Conservation (phyloP, 257 asterid species). For the Capsicum rhomboideum region DNA sequence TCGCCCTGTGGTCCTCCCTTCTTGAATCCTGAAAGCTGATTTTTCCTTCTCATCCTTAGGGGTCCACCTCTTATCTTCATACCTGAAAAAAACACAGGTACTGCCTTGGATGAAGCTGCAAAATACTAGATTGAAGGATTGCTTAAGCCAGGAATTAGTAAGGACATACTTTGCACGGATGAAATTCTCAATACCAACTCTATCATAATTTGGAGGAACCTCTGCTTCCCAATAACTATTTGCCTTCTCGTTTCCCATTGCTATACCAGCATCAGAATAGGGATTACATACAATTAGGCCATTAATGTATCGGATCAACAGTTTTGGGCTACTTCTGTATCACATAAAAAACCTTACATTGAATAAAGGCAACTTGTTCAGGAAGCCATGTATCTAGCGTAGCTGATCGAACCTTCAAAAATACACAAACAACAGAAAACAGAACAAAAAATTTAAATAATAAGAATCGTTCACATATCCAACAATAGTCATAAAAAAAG, state of each 20-base stretch:
- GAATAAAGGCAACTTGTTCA: conserved; percentile 94
- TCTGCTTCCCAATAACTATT: conserved; percentile 98
- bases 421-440: background rate
- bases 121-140: background rate
- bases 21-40: conserved; percentile 45
- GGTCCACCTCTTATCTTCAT: conserved; percentile 94
- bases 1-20: conserved; percentile 50
- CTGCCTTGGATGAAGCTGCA: conserved; percentile 11
- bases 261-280: conserved; percentile 30
- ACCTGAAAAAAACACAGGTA: conserved; percentile 36
- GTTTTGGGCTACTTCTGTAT: no score
- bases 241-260: conserved; percentile 97
- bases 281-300: background rate
- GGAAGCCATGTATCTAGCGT: conserved; percentile 99
- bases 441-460: background rate
- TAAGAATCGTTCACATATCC: background rate
- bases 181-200: conserved; percentile 96
- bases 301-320: background rate
- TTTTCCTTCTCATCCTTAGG: conserved; percentile 58
- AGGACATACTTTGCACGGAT: conserved; percentile 89
- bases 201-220: conserved; percentile 90
- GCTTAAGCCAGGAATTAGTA: background rate
- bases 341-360: no score
- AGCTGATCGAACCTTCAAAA: conserved; percentile 57
- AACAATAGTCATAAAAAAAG: background rate